Percentiles rank a stretch among this genome's conserved stretches.
Evolutionary conservation across 441 rosid species (phyloP).

Genomic region (Kokia cookei): DNA sequence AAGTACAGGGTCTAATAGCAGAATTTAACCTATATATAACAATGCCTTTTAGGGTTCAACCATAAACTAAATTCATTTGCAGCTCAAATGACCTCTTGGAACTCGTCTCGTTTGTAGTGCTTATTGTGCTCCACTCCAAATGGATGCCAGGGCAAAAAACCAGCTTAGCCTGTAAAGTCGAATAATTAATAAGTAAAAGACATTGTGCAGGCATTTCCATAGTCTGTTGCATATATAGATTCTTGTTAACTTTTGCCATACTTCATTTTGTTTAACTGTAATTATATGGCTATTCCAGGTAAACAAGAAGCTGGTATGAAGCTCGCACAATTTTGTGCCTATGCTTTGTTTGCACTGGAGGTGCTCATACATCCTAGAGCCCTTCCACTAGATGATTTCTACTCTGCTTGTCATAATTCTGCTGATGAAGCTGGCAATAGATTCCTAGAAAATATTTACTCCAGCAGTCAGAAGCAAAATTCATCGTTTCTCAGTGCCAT

Average conservation of each 20-base stretch:
- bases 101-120: not conserved
- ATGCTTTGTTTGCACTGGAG: constrained; percentile 71
- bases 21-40: not conserved
- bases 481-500: constrained; percentile 20
- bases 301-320: constrained; percentile 41
- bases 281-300: constrained; percentile 35
- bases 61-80: not conserved
- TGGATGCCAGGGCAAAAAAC: not conserved
- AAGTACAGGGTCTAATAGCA: too few relatives aligned
- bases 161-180: not conserved
- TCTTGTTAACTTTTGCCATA: not conserved
- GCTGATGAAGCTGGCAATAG: constrained; percentile 18
- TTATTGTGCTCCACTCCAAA: not conserved
- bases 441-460: constrained; percentile 13
- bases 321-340: constrained; percentile 60
- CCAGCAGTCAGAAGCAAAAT: constrained; percentile 21
- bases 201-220: not conserved
- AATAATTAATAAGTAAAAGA: not conserved
- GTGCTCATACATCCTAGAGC: constrained; percentile 49
- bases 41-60: not conserved
- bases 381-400: constrained; percentile 3
- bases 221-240: not conserved
- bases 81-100: not conserved
- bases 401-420: constrained; percentile 14
- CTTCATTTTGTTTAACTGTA: not conserved